Base-by-base conservation (phyloP, 2,329 filamentous ascomycete species). In the Fusarium foetens region DNA sequence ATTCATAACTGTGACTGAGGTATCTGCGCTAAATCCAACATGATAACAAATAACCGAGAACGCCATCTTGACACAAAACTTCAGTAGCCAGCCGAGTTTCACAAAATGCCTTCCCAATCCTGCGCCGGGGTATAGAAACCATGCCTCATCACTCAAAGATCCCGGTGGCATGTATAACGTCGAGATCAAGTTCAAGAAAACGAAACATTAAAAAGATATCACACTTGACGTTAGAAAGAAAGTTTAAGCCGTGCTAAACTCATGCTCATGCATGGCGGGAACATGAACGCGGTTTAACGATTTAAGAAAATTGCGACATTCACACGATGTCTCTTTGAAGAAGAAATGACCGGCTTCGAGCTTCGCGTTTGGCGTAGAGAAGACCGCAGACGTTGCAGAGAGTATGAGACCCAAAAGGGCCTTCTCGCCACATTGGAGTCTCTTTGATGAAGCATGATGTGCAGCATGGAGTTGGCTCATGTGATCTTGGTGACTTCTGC, bases 101-200 rank as follows among this genome's bases (percentile, higher is more conserved):
- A 54, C 55, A 67, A 63, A 63, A 62, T 53, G 46, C 31, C 17
- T n/a, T 68, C 41, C 48, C 42, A 62, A 62, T 62, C 48, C 35
- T 68, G 63, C 63, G 63, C 48, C 55, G 16, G 63, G 63, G 65
- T 68, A 68, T 68, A 68, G n/a, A 8, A 68, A 68, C 65, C 65
- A 38, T 68, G 19, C 48, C 65, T 68, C 65, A 49, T 68, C 65
- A 68, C 63, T 46, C 36, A 11, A 5, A 31, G 29, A 62, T 38
- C 38, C 8, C 31, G 29, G 19, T 25, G 27, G 27, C 27, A 27
- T 19, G 43, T 35, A 36, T 23, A 25, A 27, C 5, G 21, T 23
- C 31, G 25, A 27, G 19, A 49, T 43, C 21, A 0, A 31, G 21
- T 21, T 19, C 11, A 31, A 38, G 0, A 13, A 41, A 39, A 35